These are phyloP conservation scores for Erysimum cheiri DNA, from an alignment of 441 rosid genomes.

Conservation along the genomic window DNA sequence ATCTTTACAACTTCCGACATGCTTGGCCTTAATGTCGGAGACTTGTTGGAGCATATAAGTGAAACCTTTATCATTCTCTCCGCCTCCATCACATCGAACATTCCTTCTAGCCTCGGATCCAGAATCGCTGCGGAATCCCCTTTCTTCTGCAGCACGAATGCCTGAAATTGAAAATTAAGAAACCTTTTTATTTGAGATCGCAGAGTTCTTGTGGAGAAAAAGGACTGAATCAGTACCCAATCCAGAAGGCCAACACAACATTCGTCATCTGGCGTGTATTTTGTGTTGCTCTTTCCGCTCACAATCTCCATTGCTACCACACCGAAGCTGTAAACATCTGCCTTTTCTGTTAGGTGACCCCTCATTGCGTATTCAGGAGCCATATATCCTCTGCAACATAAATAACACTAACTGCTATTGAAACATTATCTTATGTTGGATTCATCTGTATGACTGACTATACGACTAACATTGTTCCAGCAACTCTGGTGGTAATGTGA, in stretches of 20 bases:
- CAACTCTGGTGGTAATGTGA: slow-evolving; percentile 62
- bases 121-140: slow-evolving; percentile 52
- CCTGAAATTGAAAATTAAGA: slow-evolving; percentile 49
- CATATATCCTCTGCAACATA: slow-evolving; percentile 63
- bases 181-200: neutral
- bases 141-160: slow-evolving; percentile 55
- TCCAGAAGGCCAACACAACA: slow-evolving; percentile 58
- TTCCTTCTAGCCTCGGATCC: slow-evolving; percentile 54
- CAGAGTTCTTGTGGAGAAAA: neutral
- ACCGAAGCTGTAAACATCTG: slow-evolving; percentile 71
- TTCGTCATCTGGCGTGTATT: slow-evolving; percentile 50
- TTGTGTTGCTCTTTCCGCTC: slow-evolving; percentile 57
- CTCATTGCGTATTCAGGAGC: slow-evolving; percentile 73
- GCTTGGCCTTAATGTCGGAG: slow-evolving; percentile 63
- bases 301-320: slow-evolving; percentile 63
- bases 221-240: slow-evolving; percentile 47
- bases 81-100: slow-evolving; percentile 54
- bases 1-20: slow-evolving; percentile 57
- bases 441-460: neutral
- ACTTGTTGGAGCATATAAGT: slow-evolving; percentile 62
- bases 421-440: neutral
- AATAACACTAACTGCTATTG: neutral
- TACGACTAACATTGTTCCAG: slow-evolving; percentile 61
- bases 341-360: slow-evolving; percentile 64
- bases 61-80: slow-evolving; percentile 61